A percentile compares a stretch with the other conserved stretches of the same genome.
Evolutionary conservation across 1,139 yeast species (phyloP).

Genomic region (Magnusiomyces clavatus): DNA sequence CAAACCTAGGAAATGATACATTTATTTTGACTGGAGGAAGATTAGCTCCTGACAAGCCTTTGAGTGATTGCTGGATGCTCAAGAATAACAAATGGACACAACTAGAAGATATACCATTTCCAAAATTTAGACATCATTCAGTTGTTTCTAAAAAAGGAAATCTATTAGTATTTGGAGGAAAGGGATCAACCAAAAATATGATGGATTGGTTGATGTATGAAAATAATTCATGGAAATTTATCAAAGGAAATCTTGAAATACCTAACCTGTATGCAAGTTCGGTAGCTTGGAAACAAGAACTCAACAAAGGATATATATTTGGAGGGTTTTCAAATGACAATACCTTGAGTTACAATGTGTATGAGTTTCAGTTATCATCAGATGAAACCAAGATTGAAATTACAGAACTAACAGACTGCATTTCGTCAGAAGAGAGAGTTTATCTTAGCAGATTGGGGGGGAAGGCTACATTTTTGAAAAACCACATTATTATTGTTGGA

Average conservation of each 20-base stretch:
- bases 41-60: conserved; percentile 45
- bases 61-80: conserved; percentile 39
- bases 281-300: conserved; percentile 31
- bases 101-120: conserved; percentile 35
- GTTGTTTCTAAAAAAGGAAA: conserved; percentile 32
- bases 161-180: conserved; percentile 52
- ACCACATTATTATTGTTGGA: conserved; percentile 44
- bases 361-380: conserved; percentile 29
- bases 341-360: conserved; percentile 33
- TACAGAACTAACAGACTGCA: conserved; percentile 3
- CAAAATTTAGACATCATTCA: conserved; percentile 50
- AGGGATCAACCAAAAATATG: not conserved
- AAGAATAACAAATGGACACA: conserved; percentile 32
- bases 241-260: conserved; percentile 9
- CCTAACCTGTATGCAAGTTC: conserved; percentile 22
- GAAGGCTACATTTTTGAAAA: conserved; percentile 16
- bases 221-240: conserved; percentile 23
- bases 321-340: conserved; percentile 48
- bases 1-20: conserved; percentile 27
- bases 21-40: conserved; percentile 62
- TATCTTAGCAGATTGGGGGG: conserved; percentile 19
- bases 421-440: conserved; percentile 1
- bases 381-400: conserved; percentile 14
- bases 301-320: conserved; percentile 38
- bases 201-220: conserved; percentile 9